Conservation (phyloP, 768 basidiomycete genomes). For the Lentinus tigrinus region DNA sequence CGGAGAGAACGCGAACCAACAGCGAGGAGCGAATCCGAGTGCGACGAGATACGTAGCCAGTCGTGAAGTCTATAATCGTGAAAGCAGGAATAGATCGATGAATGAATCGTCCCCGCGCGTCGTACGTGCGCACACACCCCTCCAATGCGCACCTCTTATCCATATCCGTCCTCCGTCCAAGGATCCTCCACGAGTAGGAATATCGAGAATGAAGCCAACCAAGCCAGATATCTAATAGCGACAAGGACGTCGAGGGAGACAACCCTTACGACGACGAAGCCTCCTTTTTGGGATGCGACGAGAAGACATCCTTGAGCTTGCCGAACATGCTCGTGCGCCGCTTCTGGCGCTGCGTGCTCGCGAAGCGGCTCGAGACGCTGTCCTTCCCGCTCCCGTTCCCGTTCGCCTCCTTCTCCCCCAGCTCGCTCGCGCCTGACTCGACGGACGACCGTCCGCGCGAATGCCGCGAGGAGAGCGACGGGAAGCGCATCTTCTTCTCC, state of each 20-base stretch:
- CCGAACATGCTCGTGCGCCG: slow-evolving; percentile 31
- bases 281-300: slow-evolving; percentile 10
- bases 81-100: neutral
- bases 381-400: slow-evolving; percentile 1
- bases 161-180: neutral
- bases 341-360: slow-evolving; percentile 25
- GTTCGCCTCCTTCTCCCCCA: slow-evolving; percentile 8
- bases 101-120: neutral
- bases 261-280: slow-evolving; percentile 2
- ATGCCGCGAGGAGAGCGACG: slow-evolving; percentile 24
- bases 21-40: neutral
- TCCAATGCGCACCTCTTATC: neutral
- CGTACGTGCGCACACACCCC: neutral
- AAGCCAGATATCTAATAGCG: neutral
- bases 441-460: slow-evolving; percentile 15
- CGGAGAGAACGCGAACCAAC: neutral
- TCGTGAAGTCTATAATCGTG: slow-evolving; percentile 13
- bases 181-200: neutral
- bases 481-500: slow-evolving; percentile 28
- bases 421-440: slow-evolving; percentile 15
- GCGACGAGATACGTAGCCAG: slow-evolving; percentile 6
- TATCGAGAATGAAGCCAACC: neutral
- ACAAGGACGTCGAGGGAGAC: neutral
- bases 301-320: slow-evolving; percentile 31
- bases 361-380: slow-evolving; percentile 8